These are phyloP conservation scores for Diaporthe sp. DNA, from an alignment of 2,329 filamentous ascomycete genomes.

Conservation along the genomic window DNA sequence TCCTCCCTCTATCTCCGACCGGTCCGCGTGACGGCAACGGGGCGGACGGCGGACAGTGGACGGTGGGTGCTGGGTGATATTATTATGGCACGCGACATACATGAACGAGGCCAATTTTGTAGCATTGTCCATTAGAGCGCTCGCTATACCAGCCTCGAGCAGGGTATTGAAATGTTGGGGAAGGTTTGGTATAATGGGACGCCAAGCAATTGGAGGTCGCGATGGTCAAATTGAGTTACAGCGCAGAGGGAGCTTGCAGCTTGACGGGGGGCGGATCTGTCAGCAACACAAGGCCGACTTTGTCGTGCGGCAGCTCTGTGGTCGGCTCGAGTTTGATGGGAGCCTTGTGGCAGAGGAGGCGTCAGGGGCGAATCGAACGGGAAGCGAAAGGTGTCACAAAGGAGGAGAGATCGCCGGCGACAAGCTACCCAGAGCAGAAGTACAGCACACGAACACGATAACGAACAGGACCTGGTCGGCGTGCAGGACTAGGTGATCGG, in stretches of 20 bases:
- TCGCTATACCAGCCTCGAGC: constrained; percentile 31
- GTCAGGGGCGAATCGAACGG: constrained; percentile 5
- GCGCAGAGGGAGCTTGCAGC: constrained; percentile 8
- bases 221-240: constrained; percentile 28
- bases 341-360: background rate
- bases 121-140: constrained; percentile 40
- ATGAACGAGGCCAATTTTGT: constrained; percentile 39
- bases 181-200: constrained; percentile 16
- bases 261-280: constrained; percentile 12
- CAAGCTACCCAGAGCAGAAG: constrained; percentile 11
- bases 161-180: constrained; percentile 33
- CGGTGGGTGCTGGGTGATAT: background rate
- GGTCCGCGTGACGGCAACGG: constrained; percentile 3
- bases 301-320: background rate
- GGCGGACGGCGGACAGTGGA: background rate
- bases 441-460: background rate
- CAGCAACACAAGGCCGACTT: constrained; percentile 3
- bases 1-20: constrained; percentile 13
- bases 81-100: constrained; percentile 33
- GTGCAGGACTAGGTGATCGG: background rate
- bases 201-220: constrained; percentile 32
- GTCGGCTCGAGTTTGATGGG: background rate
- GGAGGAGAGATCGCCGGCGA: constrained; percentile 29
- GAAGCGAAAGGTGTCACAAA: constrained; percentile 31
- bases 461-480: background rate